phyloP scores from a whole-genome alignment of 108 stramenopile species.

The Aurantiochytrium sp. region DNA sequence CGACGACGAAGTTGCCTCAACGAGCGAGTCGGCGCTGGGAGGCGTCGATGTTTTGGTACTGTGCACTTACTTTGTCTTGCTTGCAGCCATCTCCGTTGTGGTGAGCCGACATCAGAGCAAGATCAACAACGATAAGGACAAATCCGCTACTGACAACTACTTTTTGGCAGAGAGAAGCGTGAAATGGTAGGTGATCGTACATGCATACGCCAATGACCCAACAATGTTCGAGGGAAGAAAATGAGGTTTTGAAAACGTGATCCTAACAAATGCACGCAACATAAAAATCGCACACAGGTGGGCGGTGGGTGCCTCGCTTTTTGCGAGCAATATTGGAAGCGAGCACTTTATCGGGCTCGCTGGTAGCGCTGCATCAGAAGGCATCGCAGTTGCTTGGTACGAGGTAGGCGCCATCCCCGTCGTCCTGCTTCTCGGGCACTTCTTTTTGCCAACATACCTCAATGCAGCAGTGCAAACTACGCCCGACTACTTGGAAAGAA shows the following conservation, averaged over 20 bases:
- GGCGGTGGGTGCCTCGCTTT: background rate
- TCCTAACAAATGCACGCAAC: background rate
- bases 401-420: conserved; percentile 7
- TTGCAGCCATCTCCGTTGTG: background rate
- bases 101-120: background rate
- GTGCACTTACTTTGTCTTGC: background rate
- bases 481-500: background rate
- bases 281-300: background rate
- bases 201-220: background rate
- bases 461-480: background rate
- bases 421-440: background rate
- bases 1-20: background rate
- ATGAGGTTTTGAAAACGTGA: background rate
- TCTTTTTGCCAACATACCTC: background rate
- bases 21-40: background rate
- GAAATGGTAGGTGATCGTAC: background rate
- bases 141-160: background rate
- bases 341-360: conserved; percentile 18
- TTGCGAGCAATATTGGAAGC: background rate
- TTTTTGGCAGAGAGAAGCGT: background rate
- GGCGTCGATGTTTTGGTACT: background rate
- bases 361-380: background rate
- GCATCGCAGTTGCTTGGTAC: background rate
- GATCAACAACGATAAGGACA: background rate
- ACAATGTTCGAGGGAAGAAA: background rate